phyloP scores from a whole-genome alignment of 441 rosid genomes.

The Brassica balearica region DNA sequence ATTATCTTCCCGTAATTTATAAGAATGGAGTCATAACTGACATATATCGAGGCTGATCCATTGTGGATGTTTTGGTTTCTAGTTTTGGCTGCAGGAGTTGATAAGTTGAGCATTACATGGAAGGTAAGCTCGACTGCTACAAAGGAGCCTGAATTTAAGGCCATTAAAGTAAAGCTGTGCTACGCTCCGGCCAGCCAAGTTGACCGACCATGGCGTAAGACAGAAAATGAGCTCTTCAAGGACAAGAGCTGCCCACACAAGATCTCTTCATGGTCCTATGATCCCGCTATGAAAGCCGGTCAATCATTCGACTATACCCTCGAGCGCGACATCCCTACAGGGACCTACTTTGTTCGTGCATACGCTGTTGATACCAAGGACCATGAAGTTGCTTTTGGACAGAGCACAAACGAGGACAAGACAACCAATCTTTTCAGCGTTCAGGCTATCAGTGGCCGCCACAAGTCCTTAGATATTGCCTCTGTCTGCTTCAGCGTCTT shows the following conservation, averaged over 20 bases:
- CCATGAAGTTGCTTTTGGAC: slow-evolving; percentile 51
- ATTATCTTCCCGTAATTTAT: not conserved
- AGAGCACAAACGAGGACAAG: slow-evolving; percentile 45
- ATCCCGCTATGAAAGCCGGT: not conserved
- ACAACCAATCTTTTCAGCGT: slow-evolving; percentile 41
- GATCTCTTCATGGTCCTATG: slow-evolving; percentile 28
- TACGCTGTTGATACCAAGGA: slow-evolving; percentile 41
- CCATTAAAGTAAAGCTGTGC: slow-evolving; percentile 49
- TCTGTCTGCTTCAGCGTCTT: slow-evolving; percentile 55
- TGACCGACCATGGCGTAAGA: slow-evolving; percentile 59
- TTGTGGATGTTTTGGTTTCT: slow-evolving; percentile 3
- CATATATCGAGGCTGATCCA: not conserved
- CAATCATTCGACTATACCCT: slow-evolving; percentile 39
- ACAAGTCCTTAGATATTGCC: slow-evolving; percentile 52
- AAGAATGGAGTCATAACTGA: not conserved
- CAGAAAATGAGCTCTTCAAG: slow-evolving; percentile 44
- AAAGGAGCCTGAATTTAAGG: slow-evolving; percentile 35
- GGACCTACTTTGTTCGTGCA: slow-evolving; percentile 51
- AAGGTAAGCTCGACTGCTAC: slow-evolving; percentile 28
- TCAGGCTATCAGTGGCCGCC: slow-evolving; percentile 49
- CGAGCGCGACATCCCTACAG: slow-evolving; percentile 52
- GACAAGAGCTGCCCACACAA: slow-evolving; percentile 57
- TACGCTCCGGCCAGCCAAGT: slow-evolving; percentile 56
- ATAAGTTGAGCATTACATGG: slow-evolving; percentile 49
- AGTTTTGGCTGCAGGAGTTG: slow-evolving; percentile 50